These are phyloP conservation scores for Haplosporangium sp. DNA, from an alignment of 371 early-diverging fungal species.

Conservation along the genomic window DNA sequence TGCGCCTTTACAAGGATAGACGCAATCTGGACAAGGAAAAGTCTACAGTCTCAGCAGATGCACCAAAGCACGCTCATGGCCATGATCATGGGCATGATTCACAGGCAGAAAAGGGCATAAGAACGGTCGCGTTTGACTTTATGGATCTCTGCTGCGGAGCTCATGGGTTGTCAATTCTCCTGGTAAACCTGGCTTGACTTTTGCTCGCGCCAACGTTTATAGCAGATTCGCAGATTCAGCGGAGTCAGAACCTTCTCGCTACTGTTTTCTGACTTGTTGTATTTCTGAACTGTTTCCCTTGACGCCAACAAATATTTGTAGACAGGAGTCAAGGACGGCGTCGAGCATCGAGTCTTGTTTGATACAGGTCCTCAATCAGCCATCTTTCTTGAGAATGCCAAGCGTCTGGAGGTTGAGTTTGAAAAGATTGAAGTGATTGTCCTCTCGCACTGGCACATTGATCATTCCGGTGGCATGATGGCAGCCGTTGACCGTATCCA, in stretches of 20 bases:
- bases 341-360: constrained; percentile 42
- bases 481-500: constrained; percentile 33
- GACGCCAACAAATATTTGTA: no score
- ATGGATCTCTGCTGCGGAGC: constrained; percentile 43
- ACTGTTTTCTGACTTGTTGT: neutral
- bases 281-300: no score
- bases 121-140: constrained; percentile 38
- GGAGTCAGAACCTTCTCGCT: neutral
- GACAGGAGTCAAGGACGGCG: constrained; percentile 40
- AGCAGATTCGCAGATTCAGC: neutral
- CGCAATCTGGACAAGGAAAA: constrained; percentile 34
- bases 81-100: neutral
- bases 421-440: constrained; percentile 47
- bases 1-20: constrained; percentile 22
- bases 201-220: neutral
- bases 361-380: constrained; percentile 49
- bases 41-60: neutral
- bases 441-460: constrained; percentile 52
- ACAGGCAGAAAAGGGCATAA: neutral
- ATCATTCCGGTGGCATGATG: constrained; percentile 52
- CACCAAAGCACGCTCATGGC: neutral
- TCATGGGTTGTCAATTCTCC: constrained; percentile 44
- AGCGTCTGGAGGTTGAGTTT: constrained; percentile 41
- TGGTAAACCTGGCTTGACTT: constrained; percentile 7
- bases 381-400: constrained; percentile 47